These are phyloP conservation scores for Dinochytrium kinnereticum DNA, from an alignment of 371 early-diverging fungal genomes.

Conservation along the genomic window DNA sequence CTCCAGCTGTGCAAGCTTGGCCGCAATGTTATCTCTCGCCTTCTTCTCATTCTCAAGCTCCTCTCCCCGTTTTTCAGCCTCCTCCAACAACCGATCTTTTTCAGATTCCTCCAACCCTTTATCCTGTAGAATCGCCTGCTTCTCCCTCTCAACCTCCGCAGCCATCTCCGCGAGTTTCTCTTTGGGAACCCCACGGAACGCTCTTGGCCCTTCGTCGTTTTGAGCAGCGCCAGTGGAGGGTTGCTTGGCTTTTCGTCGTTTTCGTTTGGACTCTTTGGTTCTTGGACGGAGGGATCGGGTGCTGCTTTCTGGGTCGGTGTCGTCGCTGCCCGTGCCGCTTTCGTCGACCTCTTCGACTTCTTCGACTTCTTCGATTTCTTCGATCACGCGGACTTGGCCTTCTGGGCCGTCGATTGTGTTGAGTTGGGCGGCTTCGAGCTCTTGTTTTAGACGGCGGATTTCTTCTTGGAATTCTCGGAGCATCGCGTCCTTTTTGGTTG, in stretches of 20 bases:
- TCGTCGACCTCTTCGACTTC: slow-evolving; percentile 54
- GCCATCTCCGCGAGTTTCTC: slow-evolving; percentile 52
- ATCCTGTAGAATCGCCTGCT: slow-evolving; percentile 51
- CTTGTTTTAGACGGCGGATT: slow-evolving; percentile 56
- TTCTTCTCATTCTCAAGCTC: slow-evolving; percentile 58
- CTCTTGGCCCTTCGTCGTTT: background rate
- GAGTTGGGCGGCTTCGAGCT: slow-evolving; percentile 50
- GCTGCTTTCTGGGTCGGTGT: slow-evolving; percentile 2
- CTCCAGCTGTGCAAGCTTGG: slow-evolving; percentile 53
- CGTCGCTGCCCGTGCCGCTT: slow-evolving; percentile 30
- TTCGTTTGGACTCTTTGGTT: slow-evolving; percentile 2
- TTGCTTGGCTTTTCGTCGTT: slow-evolving; percentile 13
- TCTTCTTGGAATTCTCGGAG: slow-evolving; percentile 67
- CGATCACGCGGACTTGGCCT: slow-evolving; percentile 35
- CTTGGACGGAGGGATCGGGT: slow-evolving; percentile 11
- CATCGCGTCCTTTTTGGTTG: slow-evolving; percentile 63
- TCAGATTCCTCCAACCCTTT: slow-evolving; percentile 60
- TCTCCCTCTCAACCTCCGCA: slow-evolving; percentile 54
- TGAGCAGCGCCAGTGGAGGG: background rate
- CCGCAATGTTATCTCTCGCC: slow-evolving; percentile 45
- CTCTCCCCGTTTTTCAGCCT: slow-evolving; percentile 44
- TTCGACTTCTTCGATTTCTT: slow-evolving; percentile 52
- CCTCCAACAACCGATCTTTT: slow-evolving; percentile 48
- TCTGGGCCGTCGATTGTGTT: slow-evolving; percentile 36
- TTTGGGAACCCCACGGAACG: slow-evolving; percentile 38